Evolutionary conservation across 495 filamentous ascomycete genomes (phyloP), one percentile per base, ranked within the genome.

Genomic region (Podospora anserina): DNA sequence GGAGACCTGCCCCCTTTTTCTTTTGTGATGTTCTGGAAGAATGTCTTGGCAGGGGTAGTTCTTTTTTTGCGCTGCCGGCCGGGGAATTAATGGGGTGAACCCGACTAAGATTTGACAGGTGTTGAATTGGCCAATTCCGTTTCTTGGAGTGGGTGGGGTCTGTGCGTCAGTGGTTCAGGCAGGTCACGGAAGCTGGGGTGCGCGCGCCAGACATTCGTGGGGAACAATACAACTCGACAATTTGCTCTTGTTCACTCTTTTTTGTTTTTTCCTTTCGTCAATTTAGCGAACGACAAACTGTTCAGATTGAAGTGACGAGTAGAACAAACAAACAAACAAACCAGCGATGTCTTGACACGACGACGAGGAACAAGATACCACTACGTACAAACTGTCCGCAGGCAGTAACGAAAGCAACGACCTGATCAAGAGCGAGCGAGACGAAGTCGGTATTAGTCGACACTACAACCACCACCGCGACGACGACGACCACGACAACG

Each of bases 61-160:
- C 4, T 2, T 23, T 4, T 16, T 6, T 49, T 18, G 39, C 39
- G 39, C 39, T 49, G 39, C 39, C 39, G 39, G 39, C 39, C 39
- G 39, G 39, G 39, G 39, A 16, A 49, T 16, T 49, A 11, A 23
- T 2, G 34, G 34, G 34, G 11, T 39, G 39, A 16, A 11, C 39
- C 13, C 39, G 6, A 49, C 39, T 49, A 13, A 49, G 15, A 9
- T 13, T 49, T 49, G 39, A 49, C 39, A 39, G 39, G n/a, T 63
- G 20, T 39, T 19, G 28, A 39, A 63, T 39, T 63, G 28, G 28
- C 61, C 61, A 63, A 63, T 63, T 63, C 61, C 61, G 13, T 39
- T 13, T 49, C 39, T 16, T 11, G 39, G 39, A 16, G 15, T 16
- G 2, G 2, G 39, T 49, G 15, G 39, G 39, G 39, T 49, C 39